These are phyloP conservation scores for Auriscalpium vulgare DNA, from an alignment of 768 basidiomycete genomes.

Conservation along the genomic window DNA sequence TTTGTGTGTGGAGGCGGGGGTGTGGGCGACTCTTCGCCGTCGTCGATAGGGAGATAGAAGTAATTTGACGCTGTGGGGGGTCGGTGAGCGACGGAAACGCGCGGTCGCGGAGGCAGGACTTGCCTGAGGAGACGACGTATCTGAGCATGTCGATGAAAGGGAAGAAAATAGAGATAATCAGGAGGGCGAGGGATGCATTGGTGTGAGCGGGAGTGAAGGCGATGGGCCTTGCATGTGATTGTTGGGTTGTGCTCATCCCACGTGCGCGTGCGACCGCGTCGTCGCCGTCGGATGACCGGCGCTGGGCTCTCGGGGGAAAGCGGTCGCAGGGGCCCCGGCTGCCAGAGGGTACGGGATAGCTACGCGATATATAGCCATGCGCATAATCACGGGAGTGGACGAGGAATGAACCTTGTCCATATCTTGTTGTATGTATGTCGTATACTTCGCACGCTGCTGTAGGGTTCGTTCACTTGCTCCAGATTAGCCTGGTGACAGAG, in stretches of 20 bases:
- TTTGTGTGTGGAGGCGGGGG: constrained; percentile 21
- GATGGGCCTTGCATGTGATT: background rate
- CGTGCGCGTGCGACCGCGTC: background rate
- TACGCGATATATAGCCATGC: too few relatives aligned
- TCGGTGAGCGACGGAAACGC: background rate
- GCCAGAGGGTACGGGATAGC: too few relatives aligned
- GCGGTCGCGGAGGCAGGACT: background rate
- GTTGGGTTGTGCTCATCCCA: background rate
- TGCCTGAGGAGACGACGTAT: constrained; percentile 15
- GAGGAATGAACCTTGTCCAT: too few relatives aligned
- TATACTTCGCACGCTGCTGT: too few relatives aligned
- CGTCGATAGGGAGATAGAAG: constrained; percentile 57
- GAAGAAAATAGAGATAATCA: background rate
- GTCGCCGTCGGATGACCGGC: background rate
- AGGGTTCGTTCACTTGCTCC: too few relatives aligned
- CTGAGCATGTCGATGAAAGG: constrained; percentile 5
- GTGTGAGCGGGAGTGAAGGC: background rate
- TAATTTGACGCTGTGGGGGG: constrained; percentile 43
- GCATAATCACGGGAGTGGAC: too few relatives aligned
- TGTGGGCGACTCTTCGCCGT: constrained; percentile 32
- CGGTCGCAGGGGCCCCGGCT: too few relatives aligned
- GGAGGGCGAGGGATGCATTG: background rate
- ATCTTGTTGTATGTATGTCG: too few relatives aligned
- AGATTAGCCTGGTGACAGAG: too few relatives aligned
- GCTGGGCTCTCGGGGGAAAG: too few relatives aligned